Base-by-base conservation (phyloP, 163 green algal species). In the Coccomyxa subellipsoidea region DNA sequence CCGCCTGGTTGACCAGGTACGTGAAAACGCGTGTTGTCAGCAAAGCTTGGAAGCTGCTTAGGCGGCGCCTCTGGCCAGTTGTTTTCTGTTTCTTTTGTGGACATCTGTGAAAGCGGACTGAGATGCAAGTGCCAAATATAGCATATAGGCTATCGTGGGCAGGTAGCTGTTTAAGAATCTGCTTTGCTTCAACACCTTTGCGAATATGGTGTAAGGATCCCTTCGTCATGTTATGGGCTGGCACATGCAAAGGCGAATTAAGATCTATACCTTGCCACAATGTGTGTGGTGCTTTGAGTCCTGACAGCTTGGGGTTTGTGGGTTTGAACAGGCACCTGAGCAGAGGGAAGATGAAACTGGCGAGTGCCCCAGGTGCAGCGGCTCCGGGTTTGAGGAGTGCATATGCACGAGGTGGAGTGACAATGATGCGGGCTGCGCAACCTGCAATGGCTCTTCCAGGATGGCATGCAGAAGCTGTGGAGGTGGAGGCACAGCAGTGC, bases 351-450 rank as follows among this genome's bases (percentile, higher is more conserved):
- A 59, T 12, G 47, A 59, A 59, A 59, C 47, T 2, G 23, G 15
- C 3, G 76, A 81, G 1, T 94, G 90, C 80, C 88, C 90, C 0
- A 76, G 70, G 0, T 94, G 90, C 47, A 40, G 79, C 35, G 90
- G 90, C 59, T 85, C 71, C 3, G 87, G 90, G 4, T 86, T 83
- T 25, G 85, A 90, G 81, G 75, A 84, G 7, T 94, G 90, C 76
- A 71, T 90, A 2, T 94, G 90, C 82, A 85, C 82, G 10, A 73
- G 87, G 7, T 94, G 90, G 90, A 88, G 79, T 7, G 90, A 94
- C 73, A 85, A 82, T 38, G 90, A 94, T 69, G 79, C 75, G 2
- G 90, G 90, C 10, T 94, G 90, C 83, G 81, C 54, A 31, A 82
- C 81, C 0, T 94, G 90, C 77, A 76, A 37, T 25, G 82, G 86